Conservation (phyloP, 1,284 basidiomycete genomes). For the Papiliotrema flavescens region DNA sequence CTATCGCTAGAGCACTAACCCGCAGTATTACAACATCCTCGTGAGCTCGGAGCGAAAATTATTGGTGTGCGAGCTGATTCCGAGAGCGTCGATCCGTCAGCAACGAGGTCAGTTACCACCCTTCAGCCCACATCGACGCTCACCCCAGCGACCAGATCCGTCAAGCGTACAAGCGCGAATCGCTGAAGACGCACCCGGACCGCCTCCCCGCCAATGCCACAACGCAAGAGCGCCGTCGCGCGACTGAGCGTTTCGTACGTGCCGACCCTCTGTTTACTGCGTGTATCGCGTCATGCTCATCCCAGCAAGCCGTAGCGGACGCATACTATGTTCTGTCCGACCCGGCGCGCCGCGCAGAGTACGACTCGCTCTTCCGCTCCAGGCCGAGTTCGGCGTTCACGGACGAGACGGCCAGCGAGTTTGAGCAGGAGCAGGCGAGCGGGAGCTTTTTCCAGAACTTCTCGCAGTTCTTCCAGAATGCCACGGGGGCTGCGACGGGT, state of each 20-base stretch:
- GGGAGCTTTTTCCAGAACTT: conserved; percentile 75
- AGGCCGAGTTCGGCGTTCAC: conserved; percentile 36
- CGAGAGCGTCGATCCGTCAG: conserved; percentile 35
- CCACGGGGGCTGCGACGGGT: conserved; percentile 39
- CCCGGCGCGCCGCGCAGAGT: conserved; percentile 68
- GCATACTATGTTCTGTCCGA: conserved; percentile 95
- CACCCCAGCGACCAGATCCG: conserved; percentile 44
- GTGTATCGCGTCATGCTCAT: background rate
- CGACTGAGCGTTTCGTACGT: conserved; percentile 69
- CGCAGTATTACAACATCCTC: conserved; percentile 44
- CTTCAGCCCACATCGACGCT: background rate
- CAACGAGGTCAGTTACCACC: conserved; percentile 32
- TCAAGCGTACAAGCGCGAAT: conserved; percentile 46
- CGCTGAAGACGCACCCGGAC: conserved; percentile 79
- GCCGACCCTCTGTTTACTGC: background rate
- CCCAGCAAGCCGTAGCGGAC: conserved; percentile 75
- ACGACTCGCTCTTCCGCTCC: conserved; percentile 64
- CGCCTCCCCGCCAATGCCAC: conserved; percentile 68
- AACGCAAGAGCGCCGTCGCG: conserved; percentile 63
- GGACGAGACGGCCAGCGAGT: conserved; percentile 37
- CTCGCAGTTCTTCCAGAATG: conserved; percentile 60
- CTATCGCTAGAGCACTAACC: conserved; percentile 1
- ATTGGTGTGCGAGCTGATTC: conserved; percentile 2
- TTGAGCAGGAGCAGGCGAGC: conserved; percentile 60
- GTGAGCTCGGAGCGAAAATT: conserved; percentile 18